phyloP scores from a whole-genome alignment of 768 basidiomycete species.

The Amanita pallidorosea region DNA sequence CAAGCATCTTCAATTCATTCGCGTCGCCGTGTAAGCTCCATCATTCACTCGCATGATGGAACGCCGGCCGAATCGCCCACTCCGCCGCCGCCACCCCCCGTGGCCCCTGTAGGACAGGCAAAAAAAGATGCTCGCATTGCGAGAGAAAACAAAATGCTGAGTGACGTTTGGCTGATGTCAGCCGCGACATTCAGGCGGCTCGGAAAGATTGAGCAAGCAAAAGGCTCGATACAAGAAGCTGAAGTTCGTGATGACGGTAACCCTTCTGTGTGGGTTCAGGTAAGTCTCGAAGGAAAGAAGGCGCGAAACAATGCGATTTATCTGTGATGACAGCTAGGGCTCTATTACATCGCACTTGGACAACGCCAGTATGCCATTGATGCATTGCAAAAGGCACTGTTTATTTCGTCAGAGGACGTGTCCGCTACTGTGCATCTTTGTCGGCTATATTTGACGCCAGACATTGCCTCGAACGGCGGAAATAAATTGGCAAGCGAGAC shows the following conservation, averaged over 20 bases:
- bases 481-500: conserved; percentile 8
- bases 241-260: conserved; percentile 82
- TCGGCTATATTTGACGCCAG: conserved; percentile 52
- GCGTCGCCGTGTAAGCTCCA: conserved; percentile 45
- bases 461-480: conserved; percentile 8
- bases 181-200: conserved; percentile 88
- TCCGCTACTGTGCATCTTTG: conserved; percentile 72
- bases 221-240: conserved; percentile 89
- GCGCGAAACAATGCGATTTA: not conserved
- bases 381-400: conserved; percentile 81
- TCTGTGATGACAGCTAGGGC: conserved; percentile 44
- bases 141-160: conserved; percentile 60
- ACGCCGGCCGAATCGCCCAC: conserved; percentile 27
- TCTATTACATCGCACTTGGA: conserved; percentile 56
- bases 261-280: conserved; percentile 92
- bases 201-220: conserved; percentile 84
- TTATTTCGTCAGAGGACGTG: conserved; percentile 72
- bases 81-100: conserved; percentile 35
- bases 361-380: conserved; percentile 55
- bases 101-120: conserved; percentile 13
- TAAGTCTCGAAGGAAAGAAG: conserved; percentile 21
- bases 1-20: conserved; percentile 82
- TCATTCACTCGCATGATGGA: conserved; percentile 27
- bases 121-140: conserved; percentile 33
- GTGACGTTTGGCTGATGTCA: conserved; percentile 87